Evolutionary conservation across 495 filamentous ascomycete species (phyloP), one percentile per base, ranked within the genome.

Genomic region (Penicillium argentinense): DNA sequence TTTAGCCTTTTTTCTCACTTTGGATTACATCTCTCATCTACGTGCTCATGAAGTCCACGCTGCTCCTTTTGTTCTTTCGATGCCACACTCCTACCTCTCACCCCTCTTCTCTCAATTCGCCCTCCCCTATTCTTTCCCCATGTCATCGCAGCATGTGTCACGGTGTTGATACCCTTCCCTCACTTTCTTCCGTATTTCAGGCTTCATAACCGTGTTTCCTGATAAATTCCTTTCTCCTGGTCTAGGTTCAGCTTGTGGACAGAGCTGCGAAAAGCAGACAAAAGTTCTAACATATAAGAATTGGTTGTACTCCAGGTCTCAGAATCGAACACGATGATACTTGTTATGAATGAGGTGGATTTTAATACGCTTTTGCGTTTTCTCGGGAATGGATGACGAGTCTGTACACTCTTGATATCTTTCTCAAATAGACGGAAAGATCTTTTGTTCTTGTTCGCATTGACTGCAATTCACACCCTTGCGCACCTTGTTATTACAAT

Each of bases 161-260:
- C 65, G 68, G 70, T 75, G 67, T 74, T 73, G 72, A 74, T 75
- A 74, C 71, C 71, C 72, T 70, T 57, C 32, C 39, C 38, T 39
- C 44, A 53, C 41, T 44, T 52, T 53, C 49, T 25, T 25, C 44
- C 48, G 29, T 59, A 40, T 55, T 50, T 56, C 46, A 30, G 34
- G 26, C 18, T 39, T 34, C 43, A 36, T 33, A 24, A 38, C 32
- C 12, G 11, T 43, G 25, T 32, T 23, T 18, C 28, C 22, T 19
- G 37, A 46, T 22, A 37, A 40, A 51, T 34, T 27, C 41, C 33
- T 21, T 18, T 16, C 17, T 5, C 11, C 12, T 36, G 19, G 39
- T 19, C 43, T 13, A 19, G 23, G 37, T 27, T 40, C 32, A 40
- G 26, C 40, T 36, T 13, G 36, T 44, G 40, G 22, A 42, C 22